These are phyloP conservation scores for Sporothrix humicola DNA, from an alignment of 2,329 filamentous ascomycete species.

Conservation along the genomic window DNA sequence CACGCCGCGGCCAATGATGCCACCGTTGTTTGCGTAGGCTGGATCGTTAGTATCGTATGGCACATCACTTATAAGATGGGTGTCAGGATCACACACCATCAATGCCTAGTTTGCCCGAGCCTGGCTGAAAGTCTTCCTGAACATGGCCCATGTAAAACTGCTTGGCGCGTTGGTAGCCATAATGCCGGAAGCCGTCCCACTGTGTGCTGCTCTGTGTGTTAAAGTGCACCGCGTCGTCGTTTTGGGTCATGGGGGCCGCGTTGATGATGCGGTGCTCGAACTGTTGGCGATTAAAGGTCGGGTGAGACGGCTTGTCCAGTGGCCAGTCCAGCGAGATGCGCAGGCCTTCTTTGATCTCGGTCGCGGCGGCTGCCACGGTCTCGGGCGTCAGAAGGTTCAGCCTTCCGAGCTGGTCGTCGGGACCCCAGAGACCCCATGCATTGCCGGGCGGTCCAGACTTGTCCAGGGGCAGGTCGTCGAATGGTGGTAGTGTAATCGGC, in stretches of 20 bases:
- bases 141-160: conserved; percentile 2
- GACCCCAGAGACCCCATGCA: conserved; percentile 13
- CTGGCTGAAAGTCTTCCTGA: background rate
- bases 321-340: background rate
- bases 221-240: background rate
- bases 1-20: conserved; percentile 2
- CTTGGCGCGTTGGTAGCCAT: conserved; percentile 4
- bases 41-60: background rate
- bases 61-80: background rate
- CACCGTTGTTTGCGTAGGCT: conserved; percentile 6
- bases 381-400: conserved; percentile 10
- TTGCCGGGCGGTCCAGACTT: conserved; percentile 1
- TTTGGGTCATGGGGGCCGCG: background rate
- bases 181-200: conserved; percentile 19
- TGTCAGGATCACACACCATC: background rate
- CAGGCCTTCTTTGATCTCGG: background rate
- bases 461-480: conserved; percentile 1
- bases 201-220: background rate
- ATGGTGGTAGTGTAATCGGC: conserved; percentile 1
- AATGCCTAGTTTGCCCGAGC: conserved; percentile 10
- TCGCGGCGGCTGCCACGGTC: background rate
- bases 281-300: background rate
- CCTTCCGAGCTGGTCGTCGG: background rate
- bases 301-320: background rate
- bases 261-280: conserved; percentile 4